Conservation (phyloP, 345 rosid genomes). For the Linum tenue region DNA sequence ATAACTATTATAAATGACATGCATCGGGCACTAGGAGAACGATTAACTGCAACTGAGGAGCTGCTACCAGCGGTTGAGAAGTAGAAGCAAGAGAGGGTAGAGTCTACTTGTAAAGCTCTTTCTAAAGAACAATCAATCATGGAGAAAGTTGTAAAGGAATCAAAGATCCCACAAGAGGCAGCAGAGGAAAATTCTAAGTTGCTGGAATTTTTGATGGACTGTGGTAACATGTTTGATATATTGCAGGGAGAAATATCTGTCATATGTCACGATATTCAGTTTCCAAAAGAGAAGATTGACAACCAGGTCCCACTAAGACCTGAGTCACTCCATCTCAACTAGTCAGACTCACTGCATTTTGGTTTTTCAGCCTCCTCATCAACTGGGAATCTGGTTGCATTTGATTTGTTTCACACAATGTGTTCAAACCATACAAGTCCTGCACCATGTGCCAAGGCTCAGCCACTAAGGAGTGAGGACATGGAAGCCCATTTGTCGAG, state of each 20-base stretch:
- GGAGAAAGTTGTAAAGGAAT: slow-evolving; percentile 67
- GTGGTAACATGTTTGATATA: slow-evolving; percentile 57
- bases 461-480: not conserved
- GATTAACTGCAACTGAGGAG: slow-evolving; percentile 45
- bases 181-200: slow-evolving; percentile 80
- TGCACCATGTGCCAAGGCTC: slow-evolving; percentile 18
- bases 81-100: slow-evolving; percentile 59
- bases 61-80: slow-evolving; percentile 44
- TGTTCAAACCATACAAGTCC: slow-evolving; percentile 24
- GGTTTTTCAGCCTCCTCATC: slow-evolving; percentile 61
- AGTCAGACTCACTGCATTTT: slow-evolving; percentile 70
- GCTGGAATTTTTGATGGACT: slow-evolving; percentile 68
- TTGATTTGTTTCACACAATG: slow-evolving; percentile 13
- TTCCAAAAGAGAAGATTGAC: slow-evolving; percentile 69
- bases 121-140: slow-evolving; percentile 62
- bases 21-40: slow-evolving; percentile 47
- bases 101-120: slow-evolving; percentile 36
- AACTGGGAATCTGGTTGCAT: slow-evolving; percentile 24
- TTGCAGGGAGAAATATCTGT: slow-evolving; percentile 88
- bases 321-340: slow-evolving; percentile 55
- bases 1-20: slow-evolving; percentile 77
- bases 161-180: slow-evolving; percentile 55
- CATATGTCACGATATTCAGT: slow-evolving; percentile 66
- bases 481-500: not conserved
- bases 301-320: slow-evolving; percentile 53